Conservation (phyloP, 192 early-diverging fungal genomes). For the Entomortierella parvispora region DNA sequence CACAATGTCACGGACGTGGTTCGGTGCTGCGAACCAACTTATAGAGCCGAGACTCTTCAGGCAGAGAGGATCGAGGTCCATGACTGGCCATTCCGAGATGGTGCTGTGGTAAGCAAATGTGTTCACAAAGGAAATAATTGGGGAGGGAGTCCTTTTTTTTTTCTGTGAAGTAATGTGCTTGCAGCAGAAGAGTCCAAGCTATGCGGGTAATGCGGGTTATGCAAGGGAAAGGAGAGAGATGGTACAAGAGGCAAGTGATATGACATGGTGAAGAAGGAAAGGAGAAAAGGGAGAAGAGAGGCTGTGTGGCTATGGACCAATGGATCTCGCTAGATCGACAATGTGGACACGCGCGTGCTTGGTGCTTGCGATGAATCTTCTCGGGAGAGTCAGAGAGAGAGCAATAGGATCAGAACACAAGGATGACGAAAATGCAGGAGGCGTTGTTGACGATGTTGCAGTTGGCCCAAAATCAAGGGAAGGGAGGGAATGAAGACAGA, state of each 20-base stretch:
- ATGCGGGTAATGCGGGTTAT: neutral
- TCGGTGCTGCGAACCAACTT: conserved; percentile 93
- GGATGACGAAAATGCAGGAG: neutral
- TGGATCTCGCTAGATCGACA: too few relatives aligned
- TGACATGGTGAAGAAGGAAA: neutral
- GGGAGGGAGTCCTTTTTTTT: too few relatives aligned
- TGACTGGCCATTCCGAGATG: conserved; percentile 92
- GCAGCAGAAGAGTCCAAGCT: too few relatives aligned
- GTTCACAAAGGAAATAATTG: too few relatives aligned
- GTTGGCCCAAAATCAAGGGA: neutral
- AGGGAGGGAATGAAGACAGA: neutral
- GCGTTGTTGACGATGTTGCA: neutral
- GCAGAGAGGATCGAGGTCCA: conserved; percentile 78
- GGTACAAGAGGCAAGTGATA: neutral
- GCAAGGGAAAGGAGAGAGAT: conserved; percentile 4
- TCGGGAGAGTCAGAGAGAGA: neutral
- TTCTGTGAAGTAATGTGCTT: too few relatives aligned
- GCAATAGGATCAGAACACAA: neutral
- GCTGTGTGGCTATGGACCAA: neutral
- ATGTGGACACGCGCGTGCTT: neutral
- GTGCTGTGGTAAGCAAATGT: conserved; percentile 81
- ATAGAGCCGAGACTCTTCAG: conserved; percentile 68
- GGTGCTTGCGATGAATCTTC: neutral
- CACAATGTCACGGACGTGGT: conserved; percentile 88
- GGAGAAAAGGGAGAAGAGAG: neutral